Evolutionary conservation across 176 grass and related monocot species (phyloP).

Genomic region (Triticum urartu): DNA sequence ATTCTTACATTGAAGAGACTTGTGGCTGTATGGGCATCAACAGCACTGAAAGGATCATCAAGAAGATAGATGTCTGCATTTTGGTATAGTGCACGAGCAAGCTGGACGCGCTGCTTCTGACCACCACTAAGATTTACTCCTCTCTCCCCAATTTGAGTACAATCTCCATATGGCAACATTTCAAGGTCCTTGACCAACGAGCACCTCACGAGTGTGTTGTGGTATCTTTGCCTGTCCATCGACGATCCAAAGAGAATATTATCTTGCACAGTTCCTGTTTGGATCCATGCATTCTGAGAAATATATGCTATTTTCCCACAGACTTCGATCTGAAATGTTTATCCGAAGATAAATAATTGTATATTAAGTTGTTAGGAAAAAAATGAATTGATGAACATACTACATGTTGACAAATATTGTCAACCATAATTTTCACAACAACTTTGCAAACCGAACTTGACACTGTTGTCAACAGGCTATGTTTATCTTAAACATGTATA

Average conservation of each 20-base stretch:
- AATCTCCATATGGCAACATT: slow-evolving; percentile 72
- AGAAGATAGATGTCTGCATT: slow-evolving; percentile 89
- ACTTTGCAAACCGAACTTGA: not conserved
- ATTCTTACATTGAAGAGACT: slow-evolving; percentile 81
- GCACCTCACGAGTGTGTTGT: slow-evolving; percentile 64
- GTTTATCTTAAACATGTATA: not conserved
- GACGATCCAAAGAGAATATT: slow-evolving; percentile 87
- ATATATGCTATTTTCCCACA: slow-evolving; percentile 79
- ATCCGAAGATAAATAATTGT: not conserved
- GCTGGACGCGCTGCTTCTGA: slow-evolving; percentile 91
- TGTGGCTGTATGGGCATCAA: slow-evolving; percentile 90
- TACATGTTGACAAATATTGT: not conserved
- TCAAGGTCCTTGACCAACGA: slow-evolving; percentile 80
- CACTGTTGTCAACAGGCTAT: not conserved
- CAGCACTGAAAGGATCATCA: slow-evolving; percentile 96
- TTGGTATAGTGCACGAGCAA: slow-evolving; percentile 91
- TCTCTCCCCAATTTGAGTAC: slow-evolving; percentile 91
- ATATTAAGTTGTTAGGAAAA: not conserved
- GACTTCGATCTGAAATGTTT: slow-evolving; percentile 66
- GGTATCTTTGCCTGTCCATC: slow-evolving; percentile 71
- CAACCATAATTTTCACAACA: not conserved
- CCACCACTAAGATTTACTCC: slow-evolving; percentile 95
- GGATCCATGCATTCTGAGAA: slow-evolving; percentile 94
- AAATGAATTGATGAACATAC: not conserved
- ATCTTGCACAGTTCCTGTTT: slow-evolving; percentile 81